Base-by-base conservation (phyloP, 306 rosid species). In the Luffa aegyptiaca region DNA sequence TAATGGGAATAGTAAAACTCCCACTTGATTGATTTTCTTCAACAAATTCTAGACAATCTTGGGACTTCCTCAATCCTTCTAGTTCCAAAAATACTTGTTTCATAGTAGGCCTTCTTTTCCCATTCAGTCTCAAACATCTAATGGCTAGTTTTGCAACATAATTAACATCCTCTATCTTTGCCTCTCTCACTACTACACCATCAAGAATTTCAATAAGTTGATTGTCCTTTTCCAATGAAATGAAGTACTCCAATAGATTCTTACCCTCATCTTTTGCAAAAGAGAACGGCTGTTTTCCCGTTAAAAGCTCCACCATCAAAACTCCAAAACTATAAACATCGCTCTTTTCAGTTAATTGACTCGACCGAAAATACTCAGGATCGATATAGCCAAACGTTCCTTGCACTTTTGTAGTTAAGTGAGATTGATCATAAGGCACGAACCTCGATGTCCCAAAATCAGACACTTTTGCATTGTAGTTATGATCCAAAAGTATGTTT, bases 61-160 rank as follows among this genome's bases (percentile, higher is more conserved):
- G 64, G 0, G 37, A 21, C 64, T 58, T 58, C 36, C 64, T 58
- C 64, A 58, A 3, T 26, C 64, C 64, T 76, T 86, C 92, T 65
- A 88, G 56, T 44, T 88, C 88, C 6, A 72, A 45, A 20, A 86
- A 85, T 56, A 89, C 86, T 79, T 82, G 86, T 68, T 65, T 83
- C 87, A 89, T 87, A 26, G 86, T 82, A 42, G 92, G 90, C 26
- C 90, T 86, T 62, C 82, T 85, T 78, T 64, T 85, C 78, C 87
- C 80, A 56, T 80, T 88, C 51, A 86, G 81, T 70, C 87, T 86
- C 87, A 88, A 83, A 48, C 87, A 86, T 73, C 86, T 85, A 80
- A 53, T 49, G 42, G 88, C 84, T 48, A 88, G 87, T 80, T 80
- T 81, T 37, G 85, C 85, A 81, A 86, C 74, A 49, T 79, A 63